These are phyloP conservation scores for Fusarium decemcellulare DNA, from an alignment of 2,329 filamentous ascomycete genomes.

Conservation along the genomic window DNA sequence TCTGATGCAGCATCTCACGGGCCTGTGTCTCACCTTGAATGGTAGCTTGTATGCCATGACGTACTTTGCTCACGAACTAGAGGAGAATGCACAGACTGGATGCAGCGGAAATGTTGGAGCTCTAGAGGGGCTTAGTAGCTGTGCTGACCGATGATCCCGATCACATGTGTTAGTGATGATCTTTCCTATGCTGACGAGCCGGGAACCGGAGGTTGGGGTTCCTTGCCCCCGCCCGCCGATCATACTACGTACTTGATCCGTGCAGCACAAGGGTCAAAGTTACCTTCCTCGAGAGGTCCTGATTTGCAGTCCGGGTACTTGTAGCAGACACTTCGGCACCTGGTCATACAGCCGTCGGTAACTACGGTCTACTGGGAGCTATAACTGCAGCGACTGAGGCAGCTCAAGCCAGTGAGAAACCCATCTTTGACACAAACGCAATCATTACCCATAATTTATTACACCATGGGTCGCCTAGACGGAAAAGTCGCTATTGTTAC, in stretches of 20 bases:
- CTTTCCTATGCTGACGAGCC: too few relatives aligned
- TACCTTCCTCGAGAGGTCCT: background rate
- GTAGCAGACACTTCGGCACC: too few relatives aligned
- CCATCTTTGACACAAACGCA: too few relatives aligned
- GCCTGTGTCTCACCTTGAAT: background rate
- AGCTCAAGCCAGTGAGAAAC: too few relatives aligned
- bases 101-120: background rate
- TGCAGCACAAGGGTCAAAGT: background rate
- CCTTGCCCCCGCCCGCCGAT: constrained; percentile 13
- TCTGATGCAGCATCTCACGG: fast-evolving
- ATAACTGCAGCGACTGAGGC: too few relatives aligned
- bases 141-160: background rate
- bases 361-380: too few relatives aligned
- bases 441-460: background rate
- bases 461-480: constrained; percentile 21
- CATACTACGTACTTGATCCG: background rate
- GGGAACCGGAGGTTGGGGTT: background rate
- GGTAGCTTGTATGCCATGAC: constrained; percentile 9
- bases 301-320: background rate
- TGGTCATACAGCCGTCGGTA: too few relatives aligned
- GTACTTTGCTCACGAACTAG: background rate
- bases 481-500: constrained; percentile 27
- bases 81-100: too few relatives aligned
- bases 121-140: background rate
- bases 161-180: background rate